Conservation (phyloP, 1,139 yeast species). For the Lodderomyces margitis region DNA sequence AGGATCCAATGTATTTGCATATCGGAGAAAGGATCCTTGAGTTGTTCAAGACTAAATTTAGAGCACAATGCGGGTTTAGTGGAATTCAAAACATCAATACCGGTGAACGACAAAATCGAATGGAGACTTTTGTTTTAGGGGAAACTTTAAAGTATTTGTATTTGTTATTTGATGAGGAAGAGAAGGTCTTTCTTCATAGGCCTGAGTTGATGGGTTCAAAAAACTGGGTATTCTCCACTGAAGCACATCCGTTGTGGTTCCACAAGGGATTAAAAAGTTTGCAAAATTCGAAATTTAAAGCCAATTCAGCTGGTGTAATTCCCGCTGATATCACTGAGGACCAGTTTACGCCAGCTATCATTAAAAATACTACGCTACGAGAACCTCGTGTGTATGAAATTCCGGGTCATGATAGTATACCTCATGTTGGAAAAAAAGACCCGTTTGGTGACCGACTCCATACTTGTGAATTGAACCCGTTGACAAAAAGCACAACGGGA, state of each 20-base stretch:
- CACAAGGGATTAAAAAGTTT: slow-evolving; percentile 20
- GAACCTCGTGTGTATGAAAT: slow-evolving; percentile 14
- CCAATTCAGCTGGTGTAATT: neutral
- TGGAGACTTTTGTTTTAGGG: slow-evolving; percentile 89
- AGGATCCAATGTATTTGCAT: slow-evolving; percentile 78
- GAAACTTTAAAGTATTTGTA: slow-evolving; percentile 87
- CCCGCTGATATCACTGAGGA: slow-evolving; percentile 4
- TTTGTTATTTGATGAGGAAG: slow-evolving; percentile 67
- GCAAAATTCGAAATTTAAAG: neutral
- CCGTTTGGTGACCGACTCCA: slow-evolving; percentile 23
- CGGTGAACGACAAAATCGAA: slow-evolving; percentile 67
- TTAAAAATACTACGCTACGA: slow-evolving; percentile 21
- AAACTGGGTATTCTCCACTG: slow-evolving; percentile 81
- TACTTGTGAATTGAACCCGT: slow-evolving; percentile 35
- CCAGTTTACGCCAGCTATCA: slow-evolving; percentile 11
- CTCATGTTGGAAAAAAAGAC: slow-evolving; percentile 19
- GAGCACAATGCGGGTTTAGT: slow-evolving; percentile 75
- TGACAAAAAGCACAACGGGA: slow-evolving; percentile 14
- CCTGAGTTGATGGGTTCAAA: slow-evolving; percentile 33
- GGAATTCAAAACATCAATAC: slow-evolving; percentile 69
- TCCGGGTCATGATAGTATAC: slow-evolving; percentile 10
- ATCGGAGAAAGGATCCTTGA: slow-evolving; percentile 66
- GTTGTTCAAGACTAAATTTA: slow-evolving; percentile 52
- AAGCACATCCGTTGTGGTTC: slow-evolving; percentile 89
- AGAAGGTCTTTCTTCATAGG: slow-evolving; percentile 48